Conservation (phyloP, 768 basidiomycete genomes). For the Macrocybe gigantea region DNA sequence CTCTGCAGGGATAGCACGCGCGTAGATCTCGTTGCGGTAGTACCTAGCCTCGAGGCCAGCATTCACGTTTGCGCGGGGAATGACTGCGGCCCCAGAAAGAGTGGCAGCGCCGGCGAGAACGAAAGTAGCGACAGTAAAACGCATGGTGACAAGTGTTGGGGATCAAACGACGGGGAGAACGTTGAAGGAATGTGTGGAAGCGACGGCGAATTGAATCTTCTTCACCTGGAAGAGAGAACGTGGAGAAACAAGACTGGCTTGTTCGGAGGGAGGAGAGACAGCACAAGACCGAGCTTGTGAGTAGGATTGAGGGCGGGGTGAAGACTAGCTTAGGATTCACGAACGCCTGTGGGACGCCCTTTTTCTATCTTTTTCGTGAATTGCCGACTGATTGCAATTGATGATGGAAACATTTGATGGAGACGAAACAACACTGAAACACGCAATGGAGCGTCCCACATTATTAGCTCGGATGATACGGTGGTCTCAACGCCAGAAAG, state of each 20-base stretch:
- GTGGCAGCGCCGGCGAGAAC: constrained; percentile 17
- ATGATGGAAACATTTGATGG: constrained; percentile 6
- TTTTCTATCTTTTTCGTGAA: neutral
- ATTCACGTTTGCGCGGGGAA: constrained; percentile 18
- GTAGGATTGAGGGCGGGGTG: constrained; percentile 12
- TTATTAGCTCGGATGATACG: too few relatives aligned
- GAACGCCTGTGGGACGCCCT: neutral
- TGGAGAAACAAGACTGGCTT: constrained; percentile 1
- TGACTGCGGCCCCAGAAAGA: constrained; percentile 19
- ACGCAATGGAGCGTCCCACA: too few relatives aligned
- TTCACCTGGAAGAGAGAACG: constrained; percentile 20
- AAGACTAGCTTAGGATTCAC: constrained; percentile 27
- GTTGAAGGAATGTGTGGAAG: constrained; percentile 5
- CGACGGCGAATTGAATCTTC: constrained; percentile 8
- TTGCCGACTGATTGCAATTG: neutral
- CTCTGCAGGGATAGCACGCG: constrained; percentile 9
- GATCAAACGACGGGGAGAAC: constrained; percentile 2
- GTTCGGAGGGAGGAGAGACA: constrained; percentile 11
- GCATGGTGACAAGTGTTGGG: constrained; percentile 17
- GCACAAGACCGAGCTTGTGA: constrained; percentile 31
- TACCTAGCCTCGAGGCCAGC: constrained; percentile 16
- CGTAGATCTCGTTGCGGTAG: constrained; percentile 13
- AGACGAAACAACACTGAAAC: neutral
- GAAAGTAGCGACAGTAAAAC: constrained; percentile 14
- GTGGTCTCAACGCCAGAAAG: too few relatives aligned